These are phyloP conservation scores for Pleurozium schreberi DNA, from an alignment of 225 moss, liverwort and hornwort genomes.

Conservation along the genomic window DNA sequence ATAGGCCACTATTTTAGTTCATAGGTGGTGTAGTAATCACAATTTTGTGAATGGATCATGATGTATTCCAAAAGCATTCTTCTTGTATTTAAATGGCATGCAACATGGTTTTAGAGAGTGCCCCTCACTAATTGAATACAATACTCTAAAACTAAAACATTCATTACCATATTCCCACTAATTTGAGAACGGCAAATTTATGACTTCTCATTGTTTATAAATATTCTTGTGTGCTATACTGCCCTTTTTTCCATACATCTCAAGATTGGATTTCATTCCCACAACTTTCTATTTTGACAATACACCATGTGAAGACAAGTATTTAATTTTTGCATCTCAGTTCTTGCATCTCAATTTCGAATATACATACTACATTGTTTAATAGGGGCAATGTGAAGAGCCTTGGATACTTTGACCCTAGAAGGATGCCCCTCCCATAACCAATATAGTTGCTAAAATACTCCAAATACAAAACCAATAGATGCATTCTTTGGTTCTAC, in stretches of 20 bases:
- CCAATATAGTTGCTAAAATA: too few relatives aligned
- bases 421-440: too few relatives aligned
- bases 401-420: neutral
- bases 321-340: neutral
- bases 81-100: neutral
- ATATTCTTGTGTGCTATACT: too few relatives aligned
- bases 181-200: accelerated
- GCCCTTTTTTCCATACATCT: neutral
- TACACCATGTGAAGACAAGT: neutral
- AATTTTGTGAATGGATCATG: neutral
- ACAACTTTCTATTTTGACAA: neutral
- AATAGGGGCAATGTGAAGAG: neutral
- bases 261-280: accelerated
- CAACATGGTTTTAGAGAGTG: neutral
- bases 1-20: neutral
- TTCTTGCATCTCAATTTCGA: neutral
- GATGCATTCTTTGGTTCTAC: too few relatives aligned
- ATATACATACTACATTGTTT: accelerated
- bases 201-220: too few relatives aligned
- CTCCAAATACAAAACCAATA: too few relatives aligned
- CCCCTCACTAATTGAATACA: neutral
- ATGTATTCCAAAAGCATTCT: neutral
- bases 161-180: too few relatives aligned
- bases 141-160: too few relatives aligned
- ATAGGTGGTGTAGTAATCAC: too few relatives aligned